Percentiles rank a stretch among this genome's conserved stretches.
Conservation (phyloP, 345 rosid genomes). For the Melaleuca quinquenervia region DNA sequence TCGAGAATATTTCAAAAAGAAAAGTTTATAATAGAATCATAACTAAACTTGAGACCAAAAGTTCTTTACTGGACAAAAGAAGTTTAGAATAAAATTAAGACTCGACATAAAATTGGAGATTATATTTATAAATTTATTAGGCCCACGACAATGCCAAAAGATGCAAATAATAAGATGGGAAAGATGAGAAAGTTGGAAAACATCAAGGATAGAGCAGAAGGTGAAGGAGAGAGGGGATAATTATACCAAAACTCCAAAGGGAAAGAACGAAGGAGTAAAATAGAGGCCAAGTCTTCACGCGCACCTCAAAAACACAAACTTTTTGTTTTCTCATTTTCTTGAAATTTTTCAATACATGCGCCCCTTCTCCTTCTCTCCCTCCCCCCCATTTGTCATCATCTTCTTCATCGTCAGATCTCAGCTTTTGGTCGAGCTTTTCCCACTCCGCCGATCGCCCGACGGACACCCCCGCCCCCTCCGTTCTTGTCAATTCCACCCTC, state of each 20-base stretch:
- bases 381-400: background rate
- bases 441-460: background rate
- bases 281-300: background rate
- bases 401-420: background rate
- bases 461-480: background rate
- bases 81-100: too few species aligned
- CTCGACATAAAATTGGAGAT: too few species aligned
- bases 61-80: too few species aligned
- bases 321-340: background rate
- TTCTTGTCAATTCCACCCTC: background rate
- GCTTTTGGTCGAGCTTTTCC: background rate
- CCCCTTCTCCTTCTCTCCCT: background rate
- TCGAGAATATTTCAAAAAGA: too few species aligned
- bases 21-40: too few species aligned
- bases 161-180: too few species aligned
- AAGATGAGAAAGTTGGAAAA: too few species aligned
- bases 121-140: too few species aligned
- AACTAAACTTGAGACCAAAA: too few species aligned
- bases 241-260: too few species aligned
- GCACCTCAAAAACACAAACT: background rate
- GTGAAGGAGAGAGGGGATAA: background rate
- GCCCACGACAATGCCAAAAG: too few species aligned
- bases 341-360: background rate
- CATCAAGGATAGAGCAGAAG: background rate
- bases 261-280: background rate